Evolutionary conservation across 73 alveolate genomes (phyloP), one percentile per base, ranked within the genome.

Genomic region (Uronychia setigera): DNA sequence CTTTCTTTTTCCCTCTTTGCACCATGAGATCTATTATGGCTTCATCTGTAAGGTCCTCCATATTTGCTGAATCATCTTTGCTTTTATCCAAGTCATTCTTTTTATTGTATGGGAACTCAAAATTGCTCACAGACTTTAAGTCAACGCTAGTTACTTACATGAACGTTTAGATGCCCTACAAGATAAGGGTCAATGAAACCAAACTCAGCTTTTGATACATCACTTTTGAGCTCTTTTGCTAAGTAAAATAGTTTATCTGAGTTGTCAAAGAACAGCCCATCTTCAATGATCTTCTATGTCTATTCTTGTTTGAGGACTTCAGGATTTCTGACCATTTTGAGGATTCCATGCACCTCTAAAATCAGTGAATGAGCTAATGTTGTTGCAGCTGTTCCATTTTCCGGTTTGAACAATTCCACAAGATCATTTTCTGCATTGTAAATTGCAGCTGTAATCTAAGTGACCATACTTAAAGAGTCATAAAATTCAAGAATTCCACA

Each of bases 101-200:
- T 85, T 76, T 58, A 77, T 28, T 85, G 85, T 35, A n/a, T 35
- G 91, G 91, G 32, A 85, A 85, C n/a, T 85, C 67, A 31, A 85
- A 85, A 34, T 85, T 76, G 5, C 31, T 26, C 9, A 85, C 81
- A 60, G 29, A 83, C 29, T 30, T 27, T 31, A 57, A 83, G 35
- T 26, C 1, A 60, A n/a, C 26, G n/a, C n/a, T n/a, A 19, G 0
- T 60, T 30, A 0, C 0, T 0, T 83, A 83, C 90, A 1, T 85
- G 76, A 11, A 85, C 77, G 79, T 78, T 82, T 0, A 85, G 76
- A 31, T 85, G 76, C 29, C 85, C 91, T 26, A 85, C 81, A 0
- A 85, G 58, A 0, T 74, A 13, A 0, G 91, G 91, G 59, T 78
- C 77, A 46, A 46, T 46, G 67, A 19, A 5, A 11, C 67, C 67